These are phyloP conservation scores for Sclerospora graminicola DNA, from an alignment of 352 stramenopile species.

Conservation along the genomic window DNA sequence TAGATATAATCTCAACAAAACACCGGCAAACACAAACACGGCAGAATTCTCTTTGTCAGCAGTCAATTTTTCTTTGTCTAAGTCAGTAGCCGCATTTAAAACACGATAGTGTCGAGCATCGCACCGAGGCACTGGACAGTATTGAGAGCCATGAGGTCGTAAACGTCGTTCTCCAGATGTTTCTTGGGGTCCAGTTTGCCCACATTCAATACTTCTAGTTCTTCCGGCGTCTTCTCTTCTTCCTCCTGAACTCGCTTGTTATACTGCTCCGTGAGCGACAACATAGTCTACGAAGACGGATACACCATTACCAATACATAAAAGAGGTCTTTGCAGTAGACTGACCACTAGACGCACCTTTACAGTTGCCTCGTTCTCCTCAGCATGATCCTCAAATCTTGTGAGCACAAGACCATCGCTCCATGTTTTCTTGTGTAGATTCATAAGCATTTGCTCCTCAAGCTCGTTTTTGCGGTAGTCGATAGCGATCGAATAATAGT, in stretches of 20 bases:
- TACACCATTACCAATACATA: background rate
- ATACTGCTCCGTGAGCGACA: slow-evolving; percentile 94
- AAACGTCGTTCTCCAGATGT: slow-evolving; percentile 90
- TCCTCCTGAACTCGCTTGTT: slow-evolving; percentile 92
- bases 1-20: no score
- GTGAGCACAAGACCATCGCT: slow-evolving; percentile 90
- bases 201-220: slow-evolving; percentile 97
- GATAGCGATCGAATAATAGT: slow-evolving; percentile 98
- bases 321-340: background rate
- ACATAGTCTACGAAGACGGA: slow-evolving; percentile 63
- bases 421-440: slow-evolving; percentile 98
- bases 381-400: slow-evolving; percentile 93
- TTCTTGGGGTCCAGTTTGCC: slow-evolving; percentile 95
- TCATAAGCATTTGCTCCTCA: slow-evolving; percentile 99
- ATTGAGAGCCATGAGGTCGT: slow-evolving; percentile 97
- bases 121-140: slow-evolving; percentile 97
- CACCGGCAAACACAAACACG: no score
- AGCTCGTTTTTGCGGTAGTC: slow-evolving; percentile 99
- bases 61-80: slow-evolving; percentile 7
- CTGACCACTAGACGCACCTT: slow-evolving; percentile 35
- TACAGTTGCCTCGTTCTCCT: slow-evolving; percentile 88
- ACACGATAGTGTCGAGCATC: slow-evolving; percentile 99
- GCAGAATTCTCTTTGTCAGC: background rate
- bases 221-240: slow-evolving; percentile 95
- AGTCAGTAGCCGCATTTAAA: slow-evolving; percentile 53